A percentile compares a stretch with the other conserved stretches of the same genome.
phyloP scores from a whole-genome alignment of 148 eudicot species.

The Silene uniflora region DNA sequence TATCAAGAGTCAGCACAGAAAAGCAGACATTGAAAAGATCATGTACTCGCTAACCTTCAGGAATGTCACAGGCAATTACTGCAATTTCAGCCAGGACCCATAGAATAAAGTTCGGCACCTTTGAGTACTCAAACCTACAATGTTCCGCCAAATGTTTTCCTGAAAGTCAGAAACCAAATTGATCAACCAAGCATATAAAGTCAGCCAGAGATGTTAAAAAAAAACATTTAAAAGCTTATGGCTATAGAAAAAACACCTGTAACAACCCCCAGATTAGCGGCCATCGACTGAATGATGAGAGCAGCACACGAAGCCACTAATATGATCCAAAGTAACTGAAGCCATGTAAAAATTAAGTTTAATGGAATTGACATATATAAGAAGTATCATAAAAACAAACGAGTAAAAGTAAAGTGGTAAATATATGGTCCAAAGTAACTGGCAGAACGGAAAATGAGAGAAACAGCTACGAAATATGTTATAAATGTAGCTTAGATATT shows the following conservation, averaged over 20 bases:
- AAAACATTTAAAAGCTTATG: slow-evolving; percentile 5
- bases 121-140: slow-evolving; percentile 77
- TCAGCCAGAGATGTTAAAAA: background rate
- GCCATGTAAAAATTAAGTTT: slow-evolving; percentile 7
- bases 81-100: slow-evolving; percentile 96
- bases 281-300: slow-evolving; percentile 81
- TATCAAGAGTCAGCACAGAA: background rate
- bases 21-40: slow-evolving; percentile 5
- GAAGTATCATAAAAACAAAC: background rate
- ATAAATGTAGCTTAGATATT: too few relatives aligned
- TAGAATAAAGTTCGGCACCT: slow-evolving; percentile 75
- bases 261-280: slow-evolving; percentile 98
- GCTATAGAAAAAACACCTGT: slow-evolving; percentile 52
- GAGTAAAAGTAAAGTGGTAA: background rate
- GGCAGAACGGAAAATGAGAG: too few relatives aligned
- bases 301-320: slow-evolving; percentile 92
- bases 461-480: background rate
- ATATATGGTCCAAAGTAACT: background rate
- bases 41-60: slow-evolving; percentile 66
- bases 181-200: background rate
- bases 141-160: slow-evolving; percentile 99
- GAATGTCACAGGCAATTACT: slow-evolving; percentile 94
- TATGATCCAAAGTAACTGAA: slow-evolving; percentile 93
- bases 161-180: slow-evolving; percentile 24
- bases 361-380: background rate